Conservation (phyloP, 352 stramenopile genomes). For the Pythium volutum region DNA sequence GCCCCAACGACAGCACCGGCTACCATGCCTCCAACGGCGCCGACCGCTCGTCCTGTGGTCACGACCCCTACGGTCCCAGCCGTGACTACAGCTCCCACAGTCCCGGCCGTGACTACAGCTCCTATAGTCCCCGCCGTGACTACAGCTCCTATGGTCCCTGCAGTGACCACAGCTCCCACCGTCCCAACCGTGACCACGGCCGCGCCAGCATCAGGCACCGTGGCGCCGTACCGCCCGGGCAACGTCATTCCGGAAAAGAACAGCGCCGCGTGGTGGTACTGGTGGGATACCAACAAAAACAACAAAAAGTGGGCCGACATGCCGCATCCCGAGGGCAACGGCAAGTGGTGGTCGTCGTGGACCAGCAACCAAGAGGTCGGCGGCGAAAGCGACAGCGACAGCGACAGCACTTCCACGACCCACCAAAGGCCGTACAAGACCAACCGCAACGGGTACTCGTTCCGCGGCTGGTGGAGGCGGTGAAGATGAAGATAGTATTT, state of each 20-base stretch:
- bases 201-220: not conserved
- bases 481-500: not conserved
- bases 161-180: not conserved
- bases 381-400: not conserved
- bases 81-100: not conserved
- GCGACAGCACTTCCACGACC: not conserved
- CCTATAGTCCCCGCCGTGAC: not conserved
- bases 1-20: not conserved
- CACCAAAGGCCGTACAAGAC: not conserved
- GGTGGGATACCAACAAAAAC: constrained; percentile 11
- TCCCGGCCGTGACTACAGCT: not conserved
- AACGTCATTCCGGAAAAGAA: constrained; percentile 12
- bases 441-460: constrained; percentile 4
- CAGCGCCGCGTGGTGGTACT: constrained; percentile 12
- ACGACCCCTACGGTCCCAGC: not conserved
- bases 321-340: constrained; percentile 5
- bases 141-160: too few species aligned
- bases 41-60: not conserved
- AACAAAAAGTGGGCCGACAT: constrained; percentile 23
- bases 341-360: constrained; percentile 10
- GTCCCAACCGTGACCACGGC: not conserved
- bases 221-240: constrained; percentile 8
- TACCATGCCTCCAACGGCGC: not conserved
- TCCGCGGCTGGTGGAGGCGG: constrained; percentile 12
- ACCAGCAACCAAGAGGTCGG: not conserved